These are phyloP conservation scores for Croton setiger DNA, from an alignment of 441 rosid genomes.

Conservation along the genomic window DNA sequence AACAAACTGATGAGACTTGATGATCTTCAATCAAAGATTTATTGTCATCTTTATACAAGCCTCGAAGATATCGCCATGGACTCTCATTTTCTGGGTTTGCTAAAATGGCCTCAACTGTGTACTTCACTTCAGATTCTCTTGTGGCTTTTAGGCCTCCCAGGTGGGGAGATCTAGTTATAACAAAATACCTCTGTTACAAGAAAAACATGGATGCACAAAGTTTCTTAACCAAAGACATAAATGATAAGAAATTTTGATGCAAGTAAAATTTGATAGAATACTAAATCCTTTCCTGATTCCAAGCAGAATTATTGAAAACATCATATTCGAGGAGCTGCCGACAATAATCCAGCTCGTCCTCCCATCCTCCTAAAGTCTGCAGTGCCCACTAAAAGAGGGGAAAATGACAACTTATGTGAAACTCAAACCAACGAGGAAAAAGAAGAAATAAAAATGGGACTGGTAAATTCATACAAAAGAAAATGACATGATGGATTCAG, in stretches of 20 bases:
- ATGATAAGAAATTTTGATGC: neutral
- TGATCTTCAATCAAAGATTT: constrained; percentile 53
- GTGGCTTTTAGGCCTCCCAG: constrained; percentile 64
- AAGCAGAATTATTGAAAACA: constrained; percentile 85
- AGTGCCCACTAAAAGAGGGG: constrained; percentile 69
- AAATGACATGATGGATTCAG: neutral
- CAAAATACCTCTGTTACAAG: constrained; percentile 68
- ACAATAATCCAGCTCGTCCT: constrained; percentile 80
- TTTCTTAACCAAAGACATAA: neutral
- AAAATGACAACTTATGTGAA: neutral
- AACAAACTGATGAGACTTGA: constrained; percentile 56
- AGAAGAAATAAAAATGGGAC: neutral
- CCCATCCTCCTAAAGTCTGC: constrained; percentile 87
- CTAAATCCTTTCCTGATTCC: constrained; percentile 75
- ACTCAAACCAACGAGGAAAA: neutral
- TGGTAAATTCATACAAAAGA: neutral
- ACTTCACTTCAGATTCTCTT: constrained; percentile 81
- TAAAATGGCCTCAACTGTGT: constrained; percentile 60
- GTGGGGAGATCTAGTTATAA: constrained; percentile 61
- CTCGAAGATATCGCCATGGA: constrained; percentile 88
- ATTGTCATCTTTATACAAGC: constrained; percentile 66
- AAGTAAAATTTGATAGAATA: neutral
- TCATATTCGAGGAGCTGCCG: constrained; percentile 74
- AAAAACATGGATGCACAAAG: neutral
- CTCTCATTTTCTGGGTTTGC: constrained; percentile 74